Base-by-base conservation (phyloP, 1,284 basidiomycete species). In the Entoloma clypeatum region DNA sequence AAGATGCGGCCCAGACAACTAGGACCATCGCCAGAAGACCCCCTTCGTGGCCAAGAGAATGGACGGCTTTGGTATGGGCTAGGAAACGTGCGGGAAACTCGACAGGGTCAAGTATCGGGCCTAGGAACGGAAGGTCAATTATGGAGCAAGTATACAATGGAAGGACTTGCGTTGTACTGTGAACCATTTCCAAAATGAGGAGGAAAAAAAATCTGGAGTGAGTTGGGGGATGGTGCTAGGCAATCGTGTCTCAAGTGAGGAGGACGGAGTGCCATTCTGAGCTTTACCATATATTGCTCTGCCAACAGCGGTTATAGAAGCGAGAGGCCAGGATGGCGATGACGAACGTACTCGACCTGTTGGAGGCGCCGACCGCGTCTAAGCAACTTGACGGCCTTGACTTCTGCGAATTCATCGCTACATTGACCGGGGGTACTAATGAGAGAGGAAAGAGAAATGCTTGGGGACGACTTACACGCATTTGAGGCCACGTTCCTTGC, bases 381-480 rank as follows among this genome's bases (percentile, higher is more conserved):
- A 11, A 92, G 74, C 25, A 89, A 67, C 63, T 92, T 92, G 42
- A 88, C 87, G 3, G 87, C 84, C 57, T 92, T 92, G 37, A 91
- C 78, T 50, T 90, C 85, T 10, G 87, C 86, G 54, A 88, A 92
- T 58, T 88, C 89, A 60, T 93, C 90, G 19, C 89, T n/a, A n/a
- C n/a, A n/a, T n/a, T 92, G 61, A 6, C 14, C n/a, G 16, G 11
- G 10, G 7, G 0, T 3, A 31, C 40, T 23, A 27, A 56, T 19
- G 41, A 50, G 25, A 17, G 41, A 50, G 37, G 45, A 21, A 47
- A 34, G 22, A 4, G 36, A 27, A 34, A 17, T 4, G 8, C 30
- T 32, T 17, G 25, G 11, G 37, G 19, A 36, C 11, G n/a, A 62
- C 61, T 43, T 54, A 77, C 90, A 68, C 69, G 69, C 91, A 93